These are phyloP conservation scores for Backusella westeae DNA, from an alignment of 192 early-diverging fungal genomes.

Conservation along the genomic window DNA sequence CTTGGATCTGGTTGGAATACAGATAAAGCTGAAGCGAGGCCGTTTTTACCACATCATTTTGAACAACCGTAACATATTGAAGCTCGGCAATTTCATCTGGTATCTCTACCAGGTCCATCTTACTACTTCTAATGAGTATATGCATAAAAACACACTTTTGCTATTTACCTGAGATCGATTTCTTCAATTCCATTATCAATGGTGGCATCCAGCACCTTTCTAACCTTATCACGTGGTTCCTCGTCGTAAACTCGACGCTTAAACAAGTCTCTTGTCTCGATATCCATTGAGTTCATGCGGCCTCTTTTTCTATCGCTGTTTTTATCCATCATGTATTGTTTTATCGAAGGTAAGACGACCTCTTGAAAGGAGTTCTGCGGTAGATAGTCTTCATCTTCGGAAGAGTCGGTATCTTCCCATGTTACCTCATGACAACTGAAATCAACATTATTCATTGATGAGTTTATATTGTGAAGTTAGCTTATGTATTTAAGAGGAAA, in stretches of 20 bases:
- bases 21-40: conserved; percentile 44
- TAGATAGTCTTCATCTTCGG: conserved; percentile 31
- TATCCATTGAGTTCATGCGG: conserved; percentile 22
- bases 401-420: conserved; percentile 29
- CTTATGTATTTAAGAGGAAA: neutral
- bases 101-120: conserved; percentile 30
- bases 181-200: conserved; percentile 30
- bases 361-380: conserved; percentile 4
- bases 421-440: conserved; percentile 8
- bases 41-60: conserved; percentile 24
- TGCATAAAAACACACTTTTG: neutral
- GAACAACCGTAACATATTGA: conserved; percentile 30
- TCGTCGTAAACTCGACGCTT: neutral
- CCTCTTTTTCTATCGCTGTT: neutral
- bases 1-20: conserved; percentile 37
- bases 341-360: neutral
- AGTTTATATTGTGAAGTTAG: neutral
- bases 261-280: conserved; percentile 5
- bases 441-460: neutral
- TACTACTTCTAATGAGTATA: neutral
- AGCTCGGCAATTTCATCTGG: conserved; percentile 32
- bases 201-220: conserved; percentile 19
- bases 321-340: neutral
- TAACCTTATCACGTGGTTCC: conserved; percentile 15
- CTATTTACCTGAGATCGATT: conserved; percentile 28